These are phyloP conservation scores for Sisymbrium irio DNA, from an alignment of 345 rosid genomes.

Conservation along the genomic window DNA sequence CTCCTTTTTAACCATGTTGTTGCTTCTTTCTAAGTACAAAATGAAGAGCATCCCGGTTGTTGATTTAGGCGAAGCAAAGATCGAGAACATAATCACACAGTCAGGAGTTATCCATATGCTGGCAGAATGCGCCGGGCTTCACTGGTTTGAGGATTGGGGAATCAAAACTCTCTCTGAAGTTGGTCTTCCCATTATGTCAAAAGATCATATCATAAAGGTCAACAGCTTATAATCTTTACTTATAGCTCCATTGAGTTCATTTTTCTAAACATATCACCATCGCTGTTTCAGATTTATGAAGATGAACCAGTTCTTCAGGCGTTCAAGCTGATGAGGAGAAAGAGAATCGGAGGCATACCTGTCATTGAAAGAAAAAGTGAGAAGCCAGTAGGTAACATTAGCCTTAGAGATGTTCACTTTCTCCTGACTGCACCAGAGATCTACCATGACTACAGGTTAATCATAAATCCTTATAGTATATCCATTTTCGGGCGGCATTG, in stretches of 20 bases:
- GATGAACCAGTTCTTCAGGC: slow-evolving; percentile 99
- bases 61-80: slow-evolving; percentile 72
- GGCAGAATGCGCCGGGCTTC: slow-evolving; percentile 88
- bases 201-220: slow-evolving; percentile 59
- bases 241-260: not conserved
- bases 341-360: slow-evolving; percentile 75
- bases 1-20: slow-evolving; percentile 90
- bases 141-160: slow-evolving; percentile 98
- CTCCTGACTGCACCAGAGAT: slow-evolving; percentile 92
- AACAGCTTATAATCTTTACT: slow-evolving; percentile 10
- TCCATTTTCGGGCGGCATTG: not conserved
- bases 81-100: slow-evolving; percentile 84
- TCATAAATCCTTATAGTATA: not conserved
- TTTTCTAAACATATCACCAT: not conserved
- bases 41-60: slow-evolving; percentile 97
- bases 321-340: slow-evolving; percentile 87
- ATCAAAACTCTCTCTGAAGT: slow-evolving; percentile 75
- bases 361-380: slow-evolving; percentile 54
- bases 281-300: slow-evolving; percentile 57
- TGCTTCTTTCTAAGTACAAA: slow-evolving; percentile 92
- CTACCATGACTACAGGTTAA: slow-evolving; percentile 79
- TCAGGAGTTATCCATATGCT: slow-evolving; percentile 97
- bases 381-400: slow-evolving; percentile 85
- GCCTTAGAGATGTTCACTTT: slow-evolving; percentile 85
- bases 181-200: slow-evolving; percentile 76